Evolutionary conservation across 495 filamentous ascomycete species (phyloP).

Genomic region (Elaphomyces granulatus): DNA sequence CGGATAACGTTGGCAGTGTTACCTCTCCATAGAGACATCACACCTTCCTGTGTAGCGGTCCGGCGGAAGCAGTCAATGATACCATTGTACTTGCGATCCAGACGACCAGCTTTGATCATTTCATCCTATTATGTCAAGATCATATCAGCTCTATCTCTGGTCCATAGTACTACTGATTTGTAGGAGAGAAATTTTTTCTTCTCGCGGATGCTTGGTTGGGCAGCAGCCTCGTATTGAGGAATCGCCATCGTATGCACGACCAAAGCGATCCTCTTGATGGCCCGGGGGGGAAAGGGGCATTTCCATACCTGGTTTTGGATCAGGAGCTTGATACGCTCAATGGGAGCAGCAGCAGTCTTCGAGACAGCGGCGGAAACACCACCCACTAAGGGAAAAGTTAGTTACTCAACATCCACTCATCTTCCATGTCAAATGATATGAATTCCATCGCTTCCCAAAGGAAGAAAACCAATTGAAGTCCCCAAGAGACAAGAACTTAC

Average conservation of each 20-base stretch:
- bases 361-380: conserved; percentile 99
- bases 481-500: conserved; percentile 68
- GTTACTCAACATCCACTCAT: not conserved
- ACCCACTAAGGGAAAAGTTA: conserved; percentile 53
- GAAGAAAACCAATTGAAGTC: conserved; percentile 3
- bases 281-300: too few species aligned
- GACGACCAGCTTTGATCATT: conserved; percentile 97
- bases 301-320: conserved; percentile 96
- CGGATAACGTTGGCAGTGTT: conserved; percentile 99
- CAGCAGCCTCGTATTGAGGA: too few species aligned
- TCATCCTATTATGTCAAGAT: conserved; percentile 58
- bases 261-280: too few species aligned
- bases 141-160: not conserved
- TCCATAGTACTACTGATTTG: too few species aligned
- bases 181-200: conserved; percentile 1
- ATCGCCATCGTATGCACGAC: too few species aligned
- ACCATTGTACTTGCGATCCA: conserved; percentile 91
- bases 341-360: conserved; percentile 98
- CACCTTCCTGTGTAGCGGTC: conserved; percentile 65
- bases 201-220: too few species aligned
- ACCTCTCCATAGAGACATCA: conserved; percentile 89
- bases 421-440: not conserved
- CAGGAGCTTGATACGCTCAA: conserved; percentile 99
- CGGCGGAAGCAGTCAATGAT: conserved; percentile 89
- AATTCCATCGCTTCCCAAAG: not conserved